Evolutionary conservation across 345 rosid species (phyloP), one percentile per base, ranked within the genome.

Genomic region (Gossypioides kirkii): DNA sequence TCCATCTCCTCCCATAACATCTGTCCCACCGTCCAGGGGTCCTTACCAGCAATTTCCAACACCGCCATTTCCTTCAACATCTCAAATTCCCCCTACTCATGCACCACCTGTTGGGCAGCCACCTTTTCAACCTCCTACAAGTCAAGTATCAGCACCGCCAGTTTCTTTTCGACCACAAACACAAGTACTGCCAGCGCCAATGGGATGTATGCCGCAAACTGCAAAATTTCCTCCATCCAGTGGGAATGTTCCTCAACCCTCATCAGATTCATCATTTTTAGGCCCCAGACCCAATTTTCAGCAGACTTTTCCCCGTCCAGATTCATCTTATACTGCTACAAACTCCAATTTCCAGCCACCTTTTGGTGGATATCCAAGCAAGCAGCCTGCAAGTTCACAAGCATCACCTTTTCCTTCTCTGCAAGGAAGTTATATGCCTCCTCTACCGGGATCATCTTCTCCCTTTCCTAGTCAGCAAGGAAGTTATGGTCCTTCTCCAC

Each of bases 131-230:
- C 84, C 89, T 74, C 87, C 88, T 74, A 62, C 79, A 53, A 84
- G 86, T 80, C 97, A 86, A 77, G 70, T 79, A 62, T 76, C 87
- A 66, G 67, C 84, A 2, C 76, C 75, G 45, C 79, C 86, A 0
- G 36, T 69, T 80, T 71, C 87, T 10, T 77, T 84, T 70, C 86
- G 73, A 53, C 84, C 90, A 12, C 93, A 86, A 73, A 79, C 90
- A 73, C 87, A 82, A 20, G 67, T 76, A 72, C 80, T 86, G 16
- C 70, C 82, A 62, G 84, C 80, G 52, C 83, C 90, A 6, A 89
- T 87, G 88, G 94, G 97, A 76, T 87, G 83, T 80, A 89, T 86
- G 0, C 84, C 88, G 17, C 87, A 78, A 59, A 83, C 75, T 73
- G 75, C 77, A 76, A 82, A 61, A 55, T 80, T 74, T 71, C 78